A percentile compares a stretch with the other conserved stretches of the same genome.
Conservation (phyloP, 139 green algal species). For the Marvania coccoides region DNA sequence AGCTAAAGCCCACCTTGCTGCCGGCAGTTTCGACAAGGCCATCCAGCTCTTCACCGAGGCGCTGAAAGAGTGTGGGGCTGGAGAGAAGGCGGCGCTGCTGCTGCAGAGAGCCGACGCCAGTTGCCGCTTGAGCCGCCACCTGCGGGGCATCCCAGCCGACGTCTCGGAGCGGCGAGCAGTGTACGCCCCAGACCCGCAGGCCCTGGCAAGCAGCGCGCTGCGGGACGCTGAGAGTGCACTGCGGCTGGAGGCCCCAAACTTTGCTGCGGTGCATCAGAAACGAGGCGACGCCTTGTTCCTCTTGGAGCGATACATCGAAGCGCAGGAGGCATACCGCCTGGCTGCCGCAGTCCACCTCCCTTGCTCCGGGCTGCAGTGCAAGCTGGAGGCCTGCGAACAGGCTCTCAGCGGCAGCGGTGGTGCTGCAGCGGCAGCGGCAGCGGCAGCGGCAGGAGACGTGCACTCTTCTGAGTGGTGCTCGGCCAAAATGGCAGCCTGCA, state of each 20-base stretch:
- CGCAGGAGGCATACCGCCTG: conserved; percentile 21
- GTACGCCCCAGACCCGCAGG: conserved; percentile 59
- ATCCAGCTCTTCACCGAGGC: not conserved
- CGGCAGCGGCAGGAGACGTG: not conserved
- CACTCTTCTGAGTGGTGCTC: no score
- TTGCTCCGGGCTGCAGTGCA: conserved; percentile 3
- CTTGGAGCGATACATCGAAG: conserved; percentile 42
- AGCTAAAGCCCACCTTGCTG: not conserved
- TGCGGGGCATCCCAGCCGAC: conserved; percentile 10
- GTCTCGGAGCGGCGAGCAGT: conserved; percentile 48
- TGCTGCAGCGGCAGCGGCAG: not conserved
- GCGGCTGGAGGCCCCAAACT: not conserved
- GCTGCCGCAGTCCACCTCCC: conserved; percentile 5
- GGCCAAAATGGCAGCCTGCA: no score
- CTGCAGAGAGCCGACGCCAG: not conserved
- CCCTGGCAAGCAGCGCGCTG: conserved; percentile 49
- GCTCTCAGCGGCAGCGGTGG: not conserved
- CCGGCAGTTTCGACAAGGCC: not conserved
- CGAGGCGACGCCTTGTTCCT: conserved; percentile 39
- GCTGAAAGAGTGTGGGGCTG: not conserved
- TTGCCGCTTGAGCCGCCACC: conserved; percentile 2
- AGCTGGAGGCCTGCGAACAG: not conserved
- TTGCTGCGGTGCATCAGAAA: not conserved
- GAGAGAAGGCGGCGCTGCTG: not conserved
- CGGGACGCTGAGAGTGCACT: conserved; percentile 42